Evolutionary conservation across 2,329 filamentous ascomycete species (phyloP).

Genomic region (Sporothrix protearum): DNA sequence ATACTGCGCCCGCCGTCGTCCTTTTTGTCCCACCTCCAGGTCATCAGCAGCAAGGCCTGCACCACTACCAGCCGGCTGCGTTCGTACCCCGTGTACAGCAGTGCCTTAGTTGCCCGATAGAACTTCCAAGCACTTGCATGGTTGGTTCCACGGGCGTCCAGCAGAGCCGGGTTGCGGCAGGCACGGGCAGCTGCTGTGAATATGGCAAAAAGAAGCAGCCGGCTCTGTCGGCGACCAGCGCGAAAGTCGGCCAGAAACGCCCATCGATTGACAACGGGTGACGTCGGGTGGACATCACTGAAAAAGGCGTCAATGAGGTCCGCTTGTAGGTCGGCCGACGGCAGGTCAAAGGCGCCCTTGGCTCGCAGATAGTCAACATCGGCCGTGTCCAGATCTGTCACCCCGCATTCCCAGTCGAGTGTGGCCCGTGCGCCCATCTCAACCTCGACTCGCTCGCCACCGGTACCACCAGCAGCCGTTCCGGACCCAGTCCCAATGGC

Average conservation of each 20-base stretch:
- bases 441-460: constrained; percentile 11
- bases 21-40: constrained; percentile 28
- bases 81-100: constrained; percentile 27
- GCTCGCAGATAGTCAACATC: constrained; percentile 25
- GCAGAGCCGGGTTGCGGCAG: constrained; percentile 25
- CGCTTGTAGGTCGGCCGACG: constrained; percentile 19
- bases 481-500: background rate
- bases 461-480: background rate
- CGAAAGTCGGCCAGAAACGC: constrained; percentile 25
- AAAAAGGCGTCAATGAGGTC: constrained; percentile 26
- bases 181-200: constrained; percentile 26
- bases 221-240: constrained; percentile 18
- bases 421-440: constrained; percentile 24
- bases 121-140: constrained; percentile 25
- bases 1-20: constrained; percentile 27
- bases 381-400: constrained; percentile 23
- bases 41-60: constrained; percentile 26
- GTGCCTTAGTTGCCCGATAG: constrained; percentile 25
- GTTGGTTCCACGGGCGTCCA: constrained; percentile 23
- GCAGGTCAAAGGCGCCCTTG: constrained; percentile 27
- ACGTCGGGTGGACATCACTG: constrained; percentile 26
- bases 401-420: constrained; percentile 23
- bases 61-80: constrained; percentile 18
- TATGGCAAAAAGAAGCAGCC: constrained; percentile 27
- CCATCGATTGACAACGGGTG: constrained; percentile 23